phyloP scores from a whole-genome alignment of 2,329 filamentous ascomycete genomes.

The Emmonsia crescens region DNA sequence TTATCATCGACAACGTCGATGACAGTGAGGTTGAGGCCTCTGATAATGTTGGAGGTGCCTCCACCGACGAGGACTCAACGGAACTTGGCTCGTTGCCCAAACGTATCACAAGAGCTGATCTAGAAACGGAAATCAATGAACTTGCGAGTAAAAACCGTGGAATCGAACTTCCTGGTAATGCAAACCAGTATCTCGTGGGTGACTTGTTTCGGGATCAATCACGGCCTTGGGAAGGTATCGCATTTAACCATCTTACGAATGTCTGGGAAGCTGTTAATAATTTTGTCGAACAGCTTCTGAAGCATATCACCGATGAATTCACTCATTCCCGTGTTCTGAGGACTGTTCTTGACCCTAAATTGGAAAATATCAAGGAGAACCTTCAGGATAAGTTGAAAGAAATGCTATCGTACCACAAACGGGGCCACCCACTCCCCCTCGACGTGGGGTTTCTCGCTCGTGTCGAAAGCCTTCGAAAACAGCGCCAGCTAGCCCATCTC shows the following conservation, averaged over 20 bases:
- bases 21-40: not conserved
- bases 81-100: no score
- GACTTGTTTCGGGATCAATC: conserved; percentile 53
- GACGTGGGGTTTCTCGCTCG: no score
- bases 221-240: conserved; percentile 40
- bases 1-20: conserved; percentile 25
- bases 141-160: conserved; percentile 36
- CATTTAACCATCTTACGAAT: conserved; percentile 2
- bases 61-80: not conserved
- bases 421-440: not conserved
- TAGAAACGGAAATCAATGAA: conserved; percentile 2
- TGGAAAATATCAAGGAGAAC: not conserved
- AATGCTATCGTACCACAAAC: not conserved
- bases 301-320: not conserved
- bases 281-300: not conserved
- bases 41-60: not conserved
- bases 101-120: no score
- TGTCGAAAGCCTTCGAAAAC: no score
- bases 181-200: conserved; percentile 47
- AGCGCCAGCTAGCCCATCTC: no score
- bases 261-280: not conserved
- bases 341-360: not conserved
- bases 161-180: conserved; percentile 49
- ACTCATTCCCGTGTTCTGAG: not conserved
- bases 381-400: not conserved